Base-by-base conservation (phyloP, 1,284 basidiomycete genomes). In the Trichosporon inkin region DNA sequence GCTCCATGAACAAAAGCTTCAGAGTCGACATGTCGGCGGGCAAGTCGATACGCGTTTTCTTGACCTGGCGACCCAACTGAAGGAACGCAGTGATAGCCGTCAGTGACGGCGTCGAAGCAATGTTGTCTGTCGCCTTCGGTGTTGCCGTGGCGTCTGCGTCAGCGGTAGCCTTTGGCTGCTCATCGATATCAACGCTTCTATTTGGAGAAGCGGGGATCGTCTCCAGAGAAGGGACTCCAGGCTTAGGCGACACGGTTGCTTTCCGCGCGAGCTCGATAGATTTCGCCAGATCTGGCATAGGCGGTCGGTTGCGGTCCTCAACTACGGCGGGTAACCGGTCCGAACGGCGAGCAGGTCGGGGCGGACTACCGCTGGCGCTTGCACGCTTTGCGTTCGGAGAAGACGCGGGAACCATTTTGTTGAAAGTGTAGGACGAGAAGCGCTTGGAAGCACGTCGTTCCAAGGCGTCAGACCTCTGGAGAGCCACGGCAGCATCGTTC, bases 371-470 rank as follows among this genome's bases (percentile, higher is more conserved):
- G 34, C 38, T 58, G 24, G 64, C 53, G n/a, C 28, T 16, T 20
- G 38, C 41, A 52, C 69, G 67, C 54, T 69, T 71, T 19, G 64
- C 66, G 74, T 80, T 49, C 6, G 61, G 59, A 3, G 71, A 70
- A 4, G 69, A 69, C 16, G 86, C 85, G 1, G 91, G 75, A 0
- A 76, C 88, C 86, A 99, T 95, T 80, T 95, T 96, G 66, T 90
- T 88, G 71, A 97, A 90, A 56, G 93, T 92, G 75, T 96, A 99
- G 1, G 89, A 89, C 57, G 93, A 97, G 80, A 95, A 99, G 0
- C 95, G 88, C 74, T 98, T 98, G 24, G 91, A 94, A 3, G 95
- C 95, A 40, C 95, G 83, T 10, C 95, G 85, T 71, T 95, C 92
- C 17, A 97, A 83, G 0, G 88, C 85, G 67, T 96, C 93, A 44